These are phyloP conservation scores for Mucor indicus DNA, from an alignment of 371 early-diverging fungal genomes.

Conservation along the genomic window DNA sequence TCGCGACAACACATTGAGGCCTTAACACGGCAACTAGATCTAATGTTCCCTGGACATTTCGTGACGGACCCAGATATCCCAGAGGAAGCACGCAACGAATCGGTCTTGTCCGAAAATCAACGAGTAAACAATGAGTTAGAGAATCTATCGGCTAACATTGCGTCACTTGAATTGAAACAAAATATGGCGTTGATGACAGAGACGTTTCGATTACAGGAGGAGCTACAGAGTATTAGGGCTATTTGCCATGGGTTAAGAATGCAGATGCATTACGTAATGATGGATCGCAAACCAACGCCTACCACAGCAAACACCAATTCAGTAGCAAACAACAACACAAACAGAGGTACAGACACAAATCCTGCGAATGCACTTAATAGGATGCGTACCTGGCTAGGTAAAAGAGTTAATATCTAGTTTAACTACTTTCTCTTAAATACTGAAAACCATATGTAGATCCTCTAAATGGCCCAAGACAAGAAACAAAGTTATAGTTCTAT, in stretches of 20 bases:
- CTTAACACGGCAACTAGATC: conserved; percentile 37
- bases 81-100: conserved; percentile 23
- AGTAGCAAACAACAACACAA: background rate
- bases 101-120: conserved; percentile 48
- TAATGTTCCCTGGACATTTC: conserved; percentile 42
- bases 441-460: conserved; percentile 10
- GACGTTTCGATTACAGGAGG: conserved; percentile 65
- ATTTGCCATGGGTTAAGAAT: conserved; percentile 65
- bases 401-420: background rate
- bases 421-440: background rate
- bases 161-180: conserved; percentile 63
- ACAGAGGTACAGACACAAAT: background rate
- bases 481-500: conserved; percentile 29
- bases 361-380: conserved; percentile 12
- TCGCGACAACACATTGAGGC: conserved; percentile 40
- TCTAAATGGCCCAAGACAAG: conserved; percentile 28
- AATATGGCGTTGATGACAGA: conserved; percentile 71
- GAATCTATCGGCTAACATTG: conserved; percentile 53
- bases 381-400: conserved; percentile 35
- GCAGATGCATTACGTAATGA: conserved; percentile 67
- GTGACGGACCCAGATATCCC: conserved; percentile 19
- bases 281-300: conserved; percentile 42
- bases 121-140: conserved; percentile 58
- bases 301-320: background rate
- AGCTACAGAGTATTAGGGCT: conserved; percentile 61